Evolutionary conservation across 2,329 filamentous ascomycete species (phyloP).

Genomic region (Cordyceps farinosa): DNA sequence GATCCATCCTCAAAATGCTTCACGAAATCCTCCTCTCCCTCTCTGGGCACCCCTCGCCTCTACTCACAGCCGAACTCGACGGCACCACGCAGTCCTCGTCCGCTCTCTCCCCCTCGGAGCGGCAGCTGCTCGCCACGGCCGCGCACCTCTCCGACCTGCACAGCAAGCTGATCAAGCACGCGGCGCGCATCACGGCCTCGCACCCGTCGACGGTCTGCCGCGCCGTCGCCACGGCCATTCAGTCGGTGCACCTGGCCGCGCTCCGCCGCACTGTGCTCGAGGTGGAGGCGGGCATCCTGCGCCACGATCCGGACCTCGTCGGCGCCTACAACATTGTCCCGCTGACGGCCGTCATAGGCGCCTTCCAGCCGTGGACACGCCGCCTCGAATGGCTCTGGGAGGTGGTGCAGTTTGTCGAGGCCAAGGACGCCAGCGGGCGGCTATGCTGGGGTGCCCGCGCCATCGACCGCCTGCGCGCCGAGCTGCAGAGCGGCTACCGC

Average conservation of each 20-base stretch:
- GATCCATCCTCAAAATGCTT: conserved; percentile 60
- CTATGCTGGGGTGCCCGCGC: conserved; percentile 65
- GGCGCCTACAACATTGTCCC: conserved; percentile 93
- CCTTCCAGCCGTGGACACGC: conserved; percentile 84
- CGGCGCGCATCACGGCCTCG: conserved; percentile 61
- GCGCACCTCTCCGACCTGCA: conserved; percentile 77
- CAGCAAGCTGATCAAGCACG: conserved; percentile 64
- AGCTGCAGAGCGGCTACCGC: conserved; percentile 81
- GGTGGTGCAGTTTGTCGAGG: conserved; percentile 64
- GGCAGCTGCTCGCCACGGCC: conserved; percentile 73
- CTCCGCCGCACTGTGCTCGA: conserved; percentile 84
- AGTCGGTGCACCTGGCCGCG: conserved; percentile 67
- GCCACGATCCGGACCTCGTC: conserved; percentile 72
- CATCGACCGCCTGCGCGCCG: conserved; percentile 71
- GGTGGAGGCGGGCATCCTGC: conserved; percentile 75
- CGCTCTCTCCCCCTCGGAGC: conserved; percentile 71
- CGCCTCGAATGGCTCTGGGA: conserved; percentile 83
- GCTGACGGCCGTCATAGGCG: conserved; percentile 74
- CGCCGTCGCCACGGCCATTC: conserved; percentile 76
- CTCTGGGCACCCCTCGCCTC: conserved; percentile 86
- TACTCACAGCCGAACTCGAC: conserved; percentile 59
- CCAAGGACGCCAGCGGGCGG: conserved; percentile 30
- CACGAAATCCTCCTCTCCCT: conserved; percentile 97
- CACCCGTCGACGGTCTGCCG: conserved; percentile 83
- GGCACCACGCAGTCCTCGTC: conserved; percentile 42